Evolutionary conservation across 2,329 filamentous ascomycete genomes (phyloP), one percentile per base, ranked within the genome.

Genomic region (Aureobasidium melanogenum): DNA sequence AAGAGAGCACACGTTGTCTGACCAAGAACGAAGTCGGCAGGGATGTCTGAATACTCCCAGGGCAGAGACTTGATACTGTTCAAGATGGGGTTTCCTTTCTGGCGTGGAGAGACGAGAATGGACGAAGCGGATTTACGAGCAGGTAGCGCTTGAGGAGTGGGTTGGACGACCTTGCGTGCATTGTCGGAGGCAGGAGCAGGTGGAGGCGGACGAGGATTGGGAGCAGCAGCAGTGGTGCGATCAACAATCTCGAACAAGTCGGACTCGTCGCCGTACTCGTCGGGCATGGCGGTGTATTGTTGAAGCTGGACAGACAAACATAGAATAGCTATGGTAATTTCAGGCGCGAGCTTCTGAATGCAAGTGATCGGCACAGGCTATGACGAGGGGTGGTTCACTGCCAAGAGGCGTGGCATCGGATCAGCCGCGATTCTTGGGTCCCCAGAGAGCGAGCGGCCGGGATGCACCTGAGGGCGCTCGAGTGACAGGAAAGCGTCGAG

Each of bases 11-110:
- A 96, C 7, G 92, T 96, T 0, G 91, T 96, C 44, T 83, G 72
- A 0, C 94, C 93, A 51, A 97, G 80, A 9, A 93, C 88, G 73
- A 95, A 99, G 76, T 99, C 94, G 34, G 93, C 90, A 1, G 88
- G 87, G n/a, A 96, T 96, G 70, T 97, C 93, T 64, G 90, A 92
- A 74, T 96, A 97, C 75, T 99, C 94, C 94, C 94, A 99, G 0
- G 91, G 84, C 62, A 95, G 81, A 0, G 88, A 86, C 63, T 88
- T 87, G 68, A 99, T 84, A 73, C 87, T 85, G 59, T 89, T 88
- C 32, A 99, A 78, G 54, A 97, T 88, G 0, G 94, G 94, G 69
- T 99, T 99, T 64, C 93, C 94, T 74, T 96, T 95, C 74, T 99
- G 92, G 43, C 92, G 86, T 17, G 90, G 88, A 38, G 92, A 97